Conservation (phyloP, 371 early-diverging fungal species). For the Apophysomyces ossiformis region DNA sequence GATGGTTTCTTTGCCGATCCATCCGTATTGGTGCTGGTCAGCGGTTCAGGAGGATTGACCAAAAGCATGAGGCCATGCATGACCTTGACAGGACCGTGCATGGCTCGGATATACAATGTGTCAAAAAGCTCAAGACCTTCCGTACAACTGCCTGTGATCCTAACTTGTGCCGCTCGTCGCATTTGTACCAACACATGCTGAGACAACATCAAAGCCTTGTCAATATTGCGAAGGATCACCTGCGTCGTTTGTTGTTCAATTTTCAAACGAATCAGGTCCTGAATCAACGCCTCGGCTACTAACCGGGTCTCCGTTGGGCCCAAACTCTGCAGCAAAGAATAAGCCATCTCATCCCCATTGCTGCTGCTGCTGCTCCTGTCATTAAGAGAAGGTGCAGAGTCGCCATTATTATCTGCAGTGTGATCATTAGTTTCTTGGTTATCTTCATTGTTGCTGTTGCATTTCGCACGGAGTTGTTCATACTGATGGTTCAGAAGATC, state of each 20-base stretch:
- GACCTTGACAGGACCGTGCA: slow-evolving; percentile 18
- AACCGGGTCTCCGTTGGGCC: slow-evolving; percentile 38
- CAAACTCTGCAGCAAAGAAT: slow-evolving; percentile 33
- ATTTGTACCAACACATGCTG: slow-evolving; percentile 21
- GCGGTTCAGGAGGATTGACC: not conserved
- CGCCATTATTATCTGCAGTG: slow-evolving; percentile 15
- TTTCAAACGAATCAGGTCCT: slow-evolving; percentile 36
- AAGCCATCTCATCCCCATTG: slow-evolving; percentile 30
- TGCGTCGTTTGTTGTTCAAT: slow-evolving; percentile 14
- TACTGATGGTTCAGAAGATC: slow-evolving; percentile 32
- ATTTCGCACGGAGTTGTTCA: not conserved
- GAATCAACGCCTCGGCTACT: slow-evolving; percentile 34
- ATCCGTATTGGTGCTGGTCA: not conserved
- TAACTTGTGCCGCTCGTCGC: slow-evolving; percentile 14
- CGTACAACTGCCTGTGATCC: not conserved
- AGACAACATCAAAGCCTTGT: slow-evolving; percentile 13
- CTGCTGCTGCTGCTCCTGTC: not conserved
- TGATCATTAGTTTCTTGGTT: slow-evolving; percentile 11
- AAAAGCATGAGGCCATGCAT: slow-evolving; percentile 15
- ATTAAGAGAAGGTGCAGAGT: not conserved
- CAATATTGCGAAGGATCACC: slow-evolving; percentile 16
- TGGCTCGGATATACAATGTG: slow-evolving; percentile 9
- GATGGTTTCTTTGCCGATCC: not conserved
- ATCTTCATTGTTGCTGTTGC: slow-evolving; percentile 15
- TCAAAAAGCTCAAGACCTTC: slow-evolving; percentile 10